Evolutionary conservation across 148 eudicot genomes (phyloP), one percentile per base, ranked within the genome.

Genomic region (Vaccinium vitisidaea): DNA sequence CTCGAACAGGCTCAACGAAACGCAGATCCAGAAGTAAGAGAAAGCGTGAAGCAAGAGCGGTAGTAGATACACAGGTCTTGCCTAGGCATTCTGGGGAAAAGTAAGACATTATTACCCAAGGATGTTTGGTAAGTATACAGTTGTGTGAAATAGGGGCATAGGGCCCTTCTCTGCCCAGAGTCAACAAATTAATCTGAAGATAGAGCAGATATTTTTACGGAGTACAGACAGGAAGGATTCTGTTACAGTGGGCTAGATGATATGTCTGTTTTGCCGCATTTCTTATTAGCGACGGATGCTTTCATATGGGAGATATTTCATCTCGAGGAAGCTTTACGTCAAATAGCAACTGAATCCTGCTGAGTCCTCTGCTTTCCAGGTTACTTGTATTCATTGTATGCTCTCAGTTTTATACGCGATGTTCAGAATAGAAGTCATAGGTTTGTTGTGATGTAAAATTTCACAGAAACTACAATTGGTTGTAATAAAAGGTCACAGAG

Each of bases 341-440:
- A 53, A 50, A 49, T 79, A 48, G 58, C 81, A 63, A 53, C 48
- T 27, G 46, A 75, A 59, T 63, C 87, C 58, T 83, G 85, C 63
- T 75, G 48, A 36, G 5, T 5, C 10, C 46, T 71, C 82, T 78
- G 84, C 75, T 82, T 59, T 63, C 79, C 49, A 18, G 82, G 73
- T 82, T 27, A 21, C 63, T 80, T 79, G 54, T 82, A 46, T 79
- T 63, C 48, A 19, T 71, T 61, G 69, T 79, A 63, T 79, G 23
- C 19, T 43, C 61, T 61, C 14, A 73, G 81, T 85, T 84, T 55
- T 85, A 88, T 79, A 85, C 85, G 63, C 78, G 53, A 50, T 84
- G 70, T 71, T 58, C 39, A 7, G 61, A 84, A 87, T 75, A 81
- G 83, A 50, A 67, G 18, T 14, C 14, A 59, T 8, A 80, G 73